Percentiles rank a stretch among this genome's conserved stretches.
Conservation (phyloP, 2,329 filamentous ascomycete genomes). For the Tolypocladium paradoxum region DNA sequence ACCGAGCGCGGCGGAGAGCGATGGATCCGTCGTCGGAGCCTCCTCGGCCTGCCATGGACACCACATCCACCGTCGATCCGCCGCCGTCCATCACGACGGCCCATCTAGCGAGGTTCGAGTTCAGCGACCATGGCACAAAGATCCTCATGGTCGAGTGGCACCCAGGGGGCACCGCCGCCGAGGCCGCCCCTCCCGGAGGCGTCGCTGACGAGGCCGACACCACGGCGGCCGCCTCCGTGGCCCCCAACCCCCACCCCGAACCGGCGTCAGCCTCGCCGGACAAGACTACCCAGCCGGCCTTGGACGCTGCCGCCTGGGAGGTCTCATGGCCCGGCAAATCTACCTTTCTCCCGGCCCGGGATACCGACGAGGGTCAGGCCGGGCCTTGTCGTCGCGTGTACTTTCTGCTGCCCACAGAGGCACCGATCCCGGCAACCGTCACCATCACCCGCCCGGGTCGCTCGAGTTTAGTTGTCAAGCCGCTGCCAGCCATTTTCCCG, state of each 20-base stretch:
- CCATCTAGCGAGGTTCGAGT: slow-evolving; percentile 67
- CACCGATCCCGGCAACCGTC: slow-evolving; percentile 60
- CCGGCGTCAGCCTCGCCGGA: not conserved
- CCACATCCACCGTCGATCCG: slow-evolving; percentile 1
- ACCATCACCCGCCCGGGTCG: slow-evolving; percentile 42
- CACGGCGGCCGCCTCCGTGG: slow-evolving; percentile 6
- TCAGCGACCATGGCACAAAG: slow-evolving; percentile 79
- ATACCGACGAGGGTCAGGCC: slow-evolving; percentile 18
- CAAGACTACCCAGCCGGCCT: not conserved
- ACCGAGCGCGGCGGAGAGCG: slow-evolving; percentile 3
- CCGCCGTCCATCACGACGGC: slow-evolving; percentile 9
- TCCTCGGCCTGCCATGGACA: slow-evolving; percentile 17
- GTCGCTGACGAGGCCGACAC: slow-evolving; percentile 1
- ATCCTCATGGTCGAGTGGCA: slow-evolving; percentile 92
- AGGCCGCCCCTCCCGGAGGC: slow-evolving; percentile 2
- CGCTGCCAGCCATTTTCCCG: slow-evolving; percentile 78
- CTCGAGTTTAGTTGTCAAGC: slow-evolving; percentile 52
- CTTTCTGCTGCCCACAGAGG: slow-evolving; percentile 67
- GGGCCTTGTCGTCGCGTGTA: slow-evolving; percentile 53
- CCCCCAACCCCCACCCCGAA: slow-evolving; percentile 8
- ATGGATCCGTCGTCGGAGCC: slow-evolving; percentile 21
- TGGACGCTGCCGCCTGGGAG: slow-evolving; percentile 45
- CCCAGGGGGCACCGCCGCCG: slow-evolving; percentile 14
- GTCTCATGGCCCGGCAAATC: slow-evolving; percentile 78
- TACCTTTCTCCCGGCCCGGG: slow-evolving; percentile 53